Base-by-base conservation (phyloP, 106 monocot species). In the Platanthera guangdongensis region DNA sequence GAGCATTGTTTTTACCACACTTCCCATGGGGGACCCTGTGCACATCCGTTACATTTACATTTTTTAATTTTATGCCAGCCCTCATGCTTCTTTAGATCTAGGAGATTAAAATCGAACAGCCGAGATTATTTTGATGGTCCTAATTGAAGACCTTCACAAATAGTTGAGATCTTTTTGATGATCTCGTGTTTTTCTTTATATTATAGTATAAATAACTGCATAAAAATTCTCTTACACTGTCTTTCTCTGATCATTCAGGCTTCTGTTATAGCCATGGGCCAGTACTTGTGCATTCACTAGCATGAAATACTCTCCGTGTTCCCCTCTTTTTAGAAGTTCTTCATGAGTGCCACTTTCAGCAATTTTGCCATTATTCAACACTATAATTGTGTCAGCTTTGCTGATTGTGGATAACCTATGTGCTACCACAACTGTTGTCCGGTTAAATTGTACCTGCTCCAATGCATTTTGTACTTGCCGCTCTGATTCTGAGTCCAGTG, bases 381-480 rank as follows among this genome's bases (percentile, higher is more conserved):
- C 85, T 49, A 50, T 63, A 52, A 85, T 85, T 8, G 28, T 75
- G 18, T 85, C 72, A 10, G 55, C 78, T 62, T 81, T 85, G 28
- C 72, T 75, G 32, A 85, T 85, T 18, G 85, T 85, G 7, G 85
- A 81, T 21, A 85, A 48, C 25, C 81, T 71, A 60, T 85, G 85
- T 51, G 85, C 85, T 49, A 85, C 65, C 4, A 85, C 53, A 53
- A 85, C 54, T 25, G 85, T 85, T 46, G 85, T 85, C 25, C 81
- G 60, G 52, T 73, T 60, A 15, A 73, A 28, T 75, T 75, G 76
- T 25, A 79, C 75, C 47, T 72, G 45, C 15, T 85, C 85, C 53
- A 85, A 49, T 18, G 85, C 81, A 28, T 28, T 12, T 78, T 85
- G 81, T 3, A 85, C 78, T 15, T 53, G 51, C 60, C 60, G 6